Conservation (phyloP, 2,329 filamentous ascomycete genomes). For the Cadophora luteo-olivacea region DNA sequence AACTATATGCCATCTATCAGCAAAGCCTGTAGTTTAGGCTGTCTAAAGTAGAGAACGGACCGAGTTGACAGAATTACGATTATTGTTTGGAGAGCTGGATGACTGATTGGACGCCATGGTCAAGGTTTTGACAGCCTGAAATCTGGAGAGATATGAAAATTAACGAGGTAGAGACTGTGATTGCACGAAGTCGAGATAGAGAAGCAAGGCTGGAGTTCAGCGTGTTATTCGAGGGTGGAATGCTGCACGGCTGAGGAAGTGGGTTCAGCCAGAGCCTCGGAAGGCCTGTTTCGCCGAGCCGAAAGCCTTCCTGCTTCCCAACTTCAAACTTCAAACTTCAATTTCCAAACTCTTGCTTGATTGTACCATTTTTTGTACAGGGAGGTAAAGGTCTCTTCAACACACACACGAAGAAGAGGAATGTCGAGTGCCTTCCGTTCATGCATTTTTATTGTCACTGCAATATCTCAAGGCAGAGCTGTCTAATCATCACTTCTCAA, state of each 20-base stretch:
- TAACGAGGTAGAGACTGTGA: neutral
- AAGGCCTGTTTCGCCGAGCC: neutral
- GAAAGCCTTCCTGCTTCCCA: neutral
- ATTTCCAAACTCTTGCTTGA: neutral
- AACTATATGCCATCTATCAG: constrained; percentile 29
- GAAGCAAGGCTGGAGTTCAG: neutral
- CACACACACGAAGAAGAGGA: neutral
- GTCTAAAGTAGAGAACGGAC: constrained; percentile 25
- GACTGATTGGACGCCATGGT: constrained; percentile 29
- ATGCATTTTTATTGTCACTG: too few relatives aligned
- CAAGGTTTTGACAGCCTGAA: neutral
- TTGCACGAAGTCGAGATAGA: neutral
- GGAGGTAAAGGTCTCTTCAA: neutral
- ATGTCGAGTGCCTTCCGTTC: too few relatives aligned
- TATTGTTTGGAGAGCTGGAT: constrained; percentile 33
- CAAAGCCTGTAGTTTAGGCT: neutral
- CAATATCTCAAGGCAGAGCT: too few relatives aligned
- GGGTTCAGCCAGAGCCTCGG: neutral
- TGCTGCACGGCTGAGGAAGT: constrained; percentile 2
- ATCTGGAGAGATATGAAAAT: neutral
- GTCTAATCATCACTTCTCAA: too few relatives aligned
- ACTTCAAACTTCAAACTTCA: neutral
- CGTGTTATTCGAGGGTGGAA: neutral
- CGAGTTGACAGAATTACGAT: constrained; percentile 35
- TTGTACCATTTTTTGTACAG: neutral